phyloP scores from a whole-genome alignment of 306 rosid species.

The Echinosophora koreensis region DNA sequence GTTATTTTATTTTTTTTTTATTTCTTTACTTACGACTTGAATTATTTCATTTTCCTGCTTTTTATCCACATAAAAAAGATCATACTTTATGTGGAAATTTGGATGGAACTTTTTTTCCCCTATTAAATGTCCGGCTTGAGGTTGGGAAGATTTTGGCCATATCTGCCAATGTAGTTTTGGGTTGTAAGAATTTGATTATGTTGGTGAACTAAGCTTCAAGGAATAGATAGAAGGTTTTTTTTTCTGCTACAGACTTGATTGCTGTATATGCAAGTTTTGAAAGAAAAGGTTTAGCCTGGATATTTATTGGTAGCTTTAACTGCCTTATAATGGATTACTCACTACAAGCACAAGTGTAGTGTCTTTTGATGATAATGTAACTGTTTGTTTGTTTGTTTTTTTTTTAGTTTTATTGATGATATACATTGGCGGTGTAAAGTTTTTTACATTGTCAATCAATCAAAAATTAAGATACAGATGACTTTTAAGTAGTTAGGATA shows the following conservation, averaged over 20 bases:
- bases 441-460: too few relatives aligned
- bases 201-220: slow-evolving; percentile 27
- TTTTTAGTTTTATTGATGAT: too few relatives aligned
- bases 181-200: background rate
- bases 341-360: background rate
- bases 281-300: slow-evolving; percentile 3
- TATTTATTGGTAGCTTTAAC: background rate
- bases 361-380: background rate
- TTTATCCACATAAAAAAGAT: slow-evolving; percentile 1
- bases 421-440: too few relatives aligned
- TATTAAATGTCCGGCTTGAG: background rate
- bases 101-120: background rate
- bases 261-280: slow-evolving; percentile 1
- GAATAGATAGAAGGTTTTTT: background rate
- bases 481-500: too few relatives aligned
- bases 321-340: background rate
- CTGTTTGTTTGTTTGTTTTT: background rate
- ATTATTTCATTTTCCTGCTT: background rate
- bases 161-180: background rate
- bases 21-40: background rate
- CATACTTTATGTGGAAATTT: background rate
- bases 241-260: background rate
- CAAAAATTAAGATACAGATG: too few relatives aligned
- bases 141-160: slow-evolving; percentile 5
- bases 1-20: background rate